Conservation (phyloP, 2,329 filamentous ascomycete species). For the Penicillium expansum region DNA sequence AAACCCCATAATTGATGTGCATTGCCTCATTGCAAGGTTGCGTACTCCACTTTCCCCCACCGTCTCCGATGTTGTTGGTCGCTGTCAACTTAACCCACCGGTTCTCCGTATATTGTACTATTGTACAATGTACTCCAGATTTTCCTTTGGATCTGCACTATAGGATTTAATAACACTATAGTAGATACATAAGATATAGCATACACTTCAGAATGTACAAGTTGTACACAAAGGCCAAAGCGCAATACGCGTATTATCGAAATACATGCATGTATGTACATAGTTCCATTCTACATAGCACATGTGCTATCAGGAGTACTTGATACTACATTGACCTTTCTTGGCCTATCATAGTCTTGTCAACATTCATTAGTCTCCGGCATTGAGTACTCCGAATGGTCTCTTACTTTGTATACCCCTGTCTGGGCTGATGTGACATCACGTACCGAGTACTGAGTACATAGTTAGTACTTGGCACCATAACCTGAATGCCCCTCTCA, state of each 20-base stretch:
- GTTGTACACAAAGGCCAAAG: no score
- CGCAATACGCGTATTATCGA: neutral
- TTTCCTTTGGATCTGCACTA: slow-evolving; percentile 2
- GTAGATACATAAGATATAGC: neutral
- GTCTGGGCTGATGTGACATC: neutral
- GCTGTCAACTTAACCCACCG: neutral
- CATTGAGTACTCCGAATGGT: neutral
- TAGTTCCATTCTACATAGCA: no score
- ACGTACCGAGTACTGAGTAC: neutral
- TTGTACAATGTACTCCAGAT: slow-evolving; percentile 1
- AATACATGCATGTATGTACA: neutral
- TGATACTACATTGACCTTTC: neutral
- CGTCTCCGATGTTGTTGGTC: neutral
- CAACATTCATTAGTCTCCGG: neutral
- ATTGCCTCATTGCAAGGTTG: neutral
- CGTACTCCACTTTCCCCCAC: slow-evolving; percentile 3
- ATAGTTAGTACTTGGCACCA: neutral
- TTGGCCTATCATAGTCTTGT: neutral
- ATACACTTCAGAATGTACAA: neutral
- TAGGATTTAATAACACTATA: neutral
- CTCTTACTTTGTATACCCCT: neutral
- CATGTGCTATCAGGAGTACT: neutral
- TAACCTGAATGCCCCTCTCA: neutral
- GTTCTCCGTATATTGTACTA: neutral
- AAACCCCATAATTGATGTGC: slow-evolving; percentile 2